These are phyloP conservation scores for Pogostemon cablin DNA, from an alignment of 257 asterid species.

Conservation along the genomic window DNA sequence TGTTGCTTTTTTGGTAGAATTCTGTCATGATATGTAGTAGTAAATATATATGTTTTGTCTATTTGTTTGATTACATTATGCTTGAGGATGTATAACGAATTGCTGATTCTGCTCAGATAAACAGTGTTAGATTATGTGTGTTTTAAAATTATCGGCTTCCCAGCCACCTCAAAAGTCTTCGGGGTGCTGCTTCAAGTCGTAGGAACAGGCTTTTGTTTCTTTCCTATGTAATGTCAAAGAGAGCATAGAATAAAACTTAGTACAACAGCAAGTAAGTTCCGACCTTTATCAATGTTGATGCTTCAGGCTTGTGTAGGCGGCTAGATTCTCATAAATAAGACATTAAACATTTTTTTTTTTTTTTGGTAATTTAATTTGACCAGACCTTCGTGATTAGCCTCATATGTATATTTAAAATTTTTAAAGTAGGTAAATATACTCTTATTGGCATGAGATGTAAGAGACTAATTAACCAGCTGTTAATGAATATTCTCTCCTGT, in stretches of 20 bases:
- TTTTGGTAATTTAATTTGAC: neutral
- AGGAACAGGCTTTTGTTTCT: constrained; percentile 55
- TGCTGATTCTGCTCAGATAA: constrained; percentile 84
- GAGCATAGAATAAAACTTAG: constrained; percentile 61
- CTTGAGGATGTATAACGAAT: constrained; percentile 88
- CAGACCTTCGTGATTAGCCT: too few relatives aligned
- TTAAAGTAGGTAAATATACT: too few relatives aligned
- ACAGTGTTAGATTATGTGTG: constrained; percentile 59
- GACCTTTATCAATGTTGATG: neutral
- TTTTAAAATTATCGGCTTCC: constrained; percentile 52
- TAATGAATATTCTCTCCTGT: too few relatives aligned
- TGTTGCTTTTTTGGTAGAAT: neutral
- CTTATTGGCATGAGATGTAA: too few relatives aligned
- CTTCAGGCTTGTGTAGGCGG: constrained; percentile 12
- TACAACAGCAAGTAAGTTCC: constrained; percentile 53
- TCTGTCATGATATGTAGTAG: neutral
- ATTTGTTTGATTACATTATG: constrained; percentile 69
- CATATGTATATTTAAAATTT: too few relatives aligned
- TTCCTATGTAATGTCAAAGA: constrained; percentile 74
- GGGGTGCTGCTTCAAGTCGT: constrained; percentile 66
- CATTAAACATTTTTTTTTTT: neutral
- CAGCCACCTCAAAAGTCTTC: constrained; percentile 56
- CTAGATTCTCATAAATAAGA: neutral
- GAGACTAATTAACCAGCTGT: too few relatives aligned
- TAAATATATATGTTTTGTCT: constrained; percentile 19